A percentile compares a stretch with the other conserved stretches of the same genome.
phyloP scores from a whole-genome alignment of 192 early-diverging fungal species.

The Mortierella hygrophila region DNA sequence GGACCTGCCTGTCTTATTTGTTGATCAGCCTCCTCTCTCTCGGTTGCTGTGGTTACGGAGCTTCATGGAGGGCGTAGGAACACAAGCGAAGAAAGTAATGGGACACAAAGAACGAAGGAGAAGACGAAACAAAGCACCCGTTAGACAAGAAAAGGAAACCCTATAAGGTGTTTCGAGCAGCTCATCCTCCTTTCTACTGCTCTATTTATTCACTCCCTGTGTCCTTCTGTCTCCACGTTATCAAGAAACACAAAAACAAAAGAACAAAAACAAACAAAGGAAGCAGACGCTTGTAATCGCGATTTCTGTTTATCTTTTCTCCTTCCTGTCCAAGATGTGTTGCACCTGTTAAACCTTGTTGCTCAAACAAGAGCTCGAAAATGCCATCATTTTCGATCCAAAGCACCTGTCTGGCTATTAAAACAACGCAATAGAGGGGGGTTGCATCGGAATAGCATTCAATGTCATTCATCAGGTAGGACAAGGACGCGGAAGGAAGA shows the following conservation, averaged over 20 bases:
- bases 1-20: too few species aligned
- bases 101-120: neutral
- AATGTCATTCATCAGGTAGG: neutral
- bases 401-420: constrained; percentile 19
- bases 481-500: neutral
- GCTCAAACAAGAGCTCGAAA: neutral
- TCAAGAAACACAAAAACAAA: neutral
- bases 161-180: too few species aligned
- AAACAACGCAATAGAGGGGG: neutral
- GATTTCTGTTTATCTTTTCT: neutral
- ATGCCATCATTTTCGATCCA: constrained; percentile 23
- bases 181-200: neutral
- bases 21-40: too few species aligned
- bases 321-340: neutral
- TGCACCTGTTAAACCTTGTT: neutral
- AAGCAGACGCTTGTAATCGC: neutral
- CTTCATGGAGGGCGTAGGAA: neutral
- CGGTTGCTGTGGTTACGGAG: neutral
- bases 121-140: neutral
- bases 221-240: neutral
- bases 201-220: neutral
- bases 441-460: neutral
- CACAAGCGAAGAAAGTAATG: neutral
- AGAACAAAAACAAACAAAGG: neutral
- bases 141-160: too few species aligned